These are phyloP conservation scores for Scheffersomyces segobiensis DNA, from an alignment of 1,139 yeast genomes.

Conservation along the genomic window DNA sequence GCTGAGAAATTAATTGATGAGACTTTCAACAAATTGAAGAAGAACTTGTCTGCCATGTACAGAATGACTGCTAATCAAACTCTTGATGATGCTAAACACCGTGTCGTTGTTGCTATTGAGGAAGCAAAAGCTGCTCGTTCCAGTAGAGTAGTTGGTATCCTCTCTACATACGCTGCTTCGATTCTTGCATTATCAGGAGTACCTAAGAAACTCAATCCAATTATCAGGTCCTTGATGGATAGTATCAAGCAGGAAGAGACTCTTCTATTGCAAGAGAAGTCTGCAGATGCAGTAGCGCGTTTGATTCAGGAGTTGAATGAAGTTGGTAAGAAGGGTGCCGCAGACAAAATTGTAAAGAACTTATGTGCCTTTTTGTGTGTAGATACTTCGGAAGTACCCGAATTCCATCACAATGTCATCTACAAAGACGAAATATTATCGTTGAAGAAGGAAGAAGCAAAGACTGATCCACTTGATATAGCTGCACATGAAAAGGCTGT, in stretches of 20 bases:
- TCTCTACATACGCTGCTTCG: slow-evolving; percentile 78
- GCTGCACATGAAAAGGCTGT: slow-evolving; percentile 64
- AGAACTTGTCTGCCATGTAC: slow-evolving; percentile 65
- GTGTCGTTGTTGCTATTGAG: slow-evolving; percentile 64
- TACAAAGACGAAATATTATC: slow-evolving; percentile 66
- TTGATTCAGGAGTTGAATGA: slow-evolving; percentile 60
- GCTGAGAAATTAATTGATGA: slow-evolving; percentile 73
- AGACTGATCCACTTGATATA: slow-evolving; percentile 66
- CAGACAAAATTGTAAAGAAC: slow-evolving; percentile 87
- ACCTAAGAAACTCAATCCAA: slow-evolving; percentile 86
- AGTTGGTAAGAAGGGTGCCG: slow-evolving; percentile 65
- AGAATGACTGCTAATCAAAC: slow-evolving; percentile 73
- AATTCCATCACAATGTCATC: slow-evolving; percentile 68
- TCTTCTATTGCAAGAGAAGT: slow-evolving; percentile 62
- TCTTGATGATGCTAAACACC: slow-evolving; percentile 75
- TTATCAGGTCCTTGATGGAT: slow-evolving; percentile 90
- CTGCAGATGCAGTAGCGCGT: slow-evolving; percentile 69
- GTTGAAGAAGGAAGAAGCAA: slow-evolving; percentile 75
- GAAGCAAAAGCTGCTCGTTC: slow-evolving; percentile 62
- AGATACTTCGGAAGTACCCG: slow-evolving; percentile 95
- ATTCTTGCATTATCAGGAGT: slow-evolving; percentile 61
- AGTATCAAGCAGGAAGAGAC: slow-evolving; percentile 79
- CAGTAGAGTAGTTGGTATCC: slow-evolving; percentile 61
- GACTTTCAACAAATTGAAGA: slow-evolving; percentile 64
- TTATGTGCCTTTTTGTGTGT: slow-evolving; percentile 92